A percentile compares a stretch with the other conserved stretches of the same genome.
These are phyloP conservation scores for Zancudomyces culisetae DNA, from an alignment of 371 early-diverging fungal species.

Conservation along the genomic window DNA sequence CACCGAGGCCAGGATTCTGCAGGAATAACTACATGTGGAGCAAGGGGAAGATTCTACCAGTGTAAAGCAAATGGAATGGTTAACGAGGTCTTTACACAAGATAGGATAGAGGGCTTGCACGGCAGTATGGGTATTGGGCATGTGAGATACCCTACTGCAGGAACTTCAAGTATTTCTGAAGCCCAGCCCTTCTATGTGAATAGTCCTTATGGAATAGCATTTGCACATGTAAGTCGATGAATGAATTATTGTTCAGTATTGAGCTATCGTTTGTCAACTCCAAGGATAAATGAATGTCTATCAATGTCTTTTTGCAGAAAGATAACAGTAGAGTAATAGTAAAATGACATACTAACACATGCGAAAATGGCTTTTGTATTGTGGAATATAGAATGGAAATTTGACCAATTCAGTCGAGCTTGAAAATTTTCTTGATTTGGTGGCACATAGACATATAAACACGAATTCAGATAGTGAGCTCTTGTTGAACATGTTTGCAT, in stretches of 20 bases:
- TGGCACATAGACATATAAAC: conserved; percentile 95
- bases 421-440: conserved; percentile 62
- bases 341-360: not conserved
- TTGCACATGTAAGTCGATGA: conserved; percentile 51
- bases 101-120: conserved; percentile 47
- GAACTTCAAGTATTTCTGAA: conserved; percentile 78
- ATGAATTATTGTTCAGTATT: too few species aligned
- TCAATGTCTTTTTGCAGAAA: not conserved
- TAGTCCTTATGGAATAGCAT: conserved; percentile 89
- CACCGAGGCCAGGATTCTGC: conserved; percentile 99
- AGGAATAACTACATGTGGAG: conserved; percentile 91
- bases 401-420: conserved; percentile 82
- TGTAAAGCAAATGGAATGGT: conserved; percentile 97
- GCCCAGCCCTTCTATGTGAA: conserved; percentile 98
- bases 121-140: conserved; percentile 92
- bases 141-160: conserved; percentile 94
- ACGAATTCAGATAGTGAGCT: conserved; percentile 96
- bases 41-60: conserved; percentile 87
- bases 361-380: too few species aligned
- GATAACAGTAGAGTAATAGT: not conserved
- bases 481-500: conserved; percentile 85
- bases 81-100: conserved; percentile 75
- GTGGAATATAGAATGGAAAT: conserved; percentile 55
- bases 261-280: too few species aligned
- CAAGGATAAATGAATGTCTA: too few species aligned